Conservation (phyloP, 2,329 filamentous ascomycete genomes). For the Cephalotrichum gorgonifer region DNA sequence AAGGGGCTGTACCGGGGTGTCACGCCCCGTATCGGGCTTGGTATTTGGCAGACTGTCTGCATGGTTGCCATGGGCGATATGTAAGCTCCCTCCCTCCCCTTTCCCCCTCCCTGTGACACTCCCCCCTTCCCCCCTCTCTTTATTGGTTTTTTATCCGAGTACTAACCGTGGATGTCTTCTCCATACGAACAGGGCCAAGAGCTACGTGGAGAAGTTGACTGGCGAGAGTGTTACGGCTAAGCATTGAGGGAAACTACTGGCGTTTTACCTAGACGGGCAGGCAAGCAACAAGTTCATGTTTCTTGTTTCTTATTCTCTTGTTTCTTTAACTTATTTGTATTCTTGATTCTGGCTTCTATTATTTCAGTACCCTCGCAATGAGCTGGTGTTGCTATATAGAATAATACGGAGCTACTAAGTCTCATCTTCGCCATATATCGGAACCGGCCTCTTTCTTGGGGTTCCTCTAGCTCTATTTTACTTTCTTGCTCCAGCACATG, state of each 20-base stretch:
- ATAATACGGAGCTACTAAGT: too few relatives aligned
- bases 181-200: constrained; percentile 57
- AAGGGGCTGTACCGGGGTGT: constrained; percentile 94
- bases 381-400: too few relatives aligned
- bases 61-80: constrained; percentile 99
- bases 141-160: constrained; percentile 6
- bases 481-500: too few relatives aligned
- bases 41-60: constrained; percentile 98
- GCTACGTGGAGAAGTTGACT: constrained; percentile 56
- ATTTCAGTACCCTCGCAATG: too few relatives aligned
- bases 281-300: not conserved
- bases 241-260: constrained; percentile 36
- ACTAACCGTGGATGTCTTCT: constrained; percentile 14
- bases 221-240: constrained; percentile 55
- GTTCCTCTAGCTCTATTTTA: too few relatives aligned
- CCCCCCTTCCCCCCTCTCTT: not conserved
- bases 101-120: not conserved
- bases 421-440: too few relatives aligned
- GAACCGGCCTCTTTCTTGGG: too few relatives aligned
- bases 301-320: not conserved
- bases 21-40: constrained; percentile 82
- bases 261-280: constrained; percentile 6
- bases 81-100: constrained; percentile 44
- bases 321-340: too few relatives aligned
- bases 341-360: too few relatives aligned